Percentiles rank a stretch among this genome's conserved stretches.
Conservation (phyloP, 2,329 filamentous ascomycete genomes). For the Claviceps purpurea region DNA sequence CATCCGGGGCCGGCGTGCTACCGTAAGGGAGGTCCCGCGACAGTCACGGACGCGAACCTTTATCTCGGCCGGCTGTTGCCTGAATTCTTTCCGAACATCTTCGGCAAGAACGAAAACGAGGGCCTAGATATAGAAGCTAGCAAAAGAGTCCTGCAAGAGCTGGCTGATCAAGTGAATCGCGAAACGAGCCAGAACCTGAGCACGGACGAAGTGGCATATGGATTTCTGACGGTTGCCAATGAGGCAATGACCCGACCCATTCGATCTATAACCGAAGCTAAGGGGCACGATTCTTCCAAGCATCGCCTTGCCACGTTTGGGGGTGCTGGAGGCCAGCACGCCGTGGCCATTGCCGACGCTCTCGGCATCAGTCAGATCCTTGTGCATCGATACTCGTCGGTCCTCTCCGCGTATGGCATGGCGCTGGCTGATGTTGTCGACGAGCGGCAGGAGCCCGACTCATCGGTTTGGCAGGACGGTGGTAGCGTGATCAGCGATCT, state of each 20-base stretch:
- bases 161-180: conserved; percentile 29
- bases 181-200: conserved; percentile 13
- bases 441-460: conserved; percentile 69
- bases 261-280: conserved; percentile 21
- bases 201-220: conserved; percentile 23
- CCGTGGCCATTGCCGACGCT: conserved; percentile 27
- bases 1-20: conserved; percentile 63
- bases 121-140: conserved; percentile 27
- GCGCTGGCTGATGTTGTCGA: conserved; percentile 31
- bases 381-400: conserved; percentile 31
- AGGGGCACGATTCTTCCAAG: conserved; percentile 21
- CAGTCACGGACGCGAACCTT: conserved; percentile 60
- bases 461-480: conserved; percentile 45
- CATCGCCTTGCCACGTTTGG: conserved; percentile 25
- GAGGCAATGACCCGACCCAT: conserved; percentile 24
- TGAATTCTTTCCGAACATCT: conserved; percentile 58
- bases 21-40: conserved; percentile 56
- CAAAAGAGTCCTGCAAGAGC: conserved; percentile 24
- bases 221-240: conserved; percentile 24
- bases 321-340: conserved; percentile 29
- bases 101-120: conserved; percentile 12
- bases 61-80: conserved; percentile 47
- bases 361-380: conserved; percentile 29
- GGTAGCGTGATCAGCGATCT: conserved; percentile 48
- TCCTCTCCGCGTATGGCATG: conserved; percentile 33